Percentiles rank a stretch among this genome's conserved stretches.
Evolutionary conservation across 768 basidiomycete species (phyloP).

Genomic region (Lentinula aciculospora): DNA sequence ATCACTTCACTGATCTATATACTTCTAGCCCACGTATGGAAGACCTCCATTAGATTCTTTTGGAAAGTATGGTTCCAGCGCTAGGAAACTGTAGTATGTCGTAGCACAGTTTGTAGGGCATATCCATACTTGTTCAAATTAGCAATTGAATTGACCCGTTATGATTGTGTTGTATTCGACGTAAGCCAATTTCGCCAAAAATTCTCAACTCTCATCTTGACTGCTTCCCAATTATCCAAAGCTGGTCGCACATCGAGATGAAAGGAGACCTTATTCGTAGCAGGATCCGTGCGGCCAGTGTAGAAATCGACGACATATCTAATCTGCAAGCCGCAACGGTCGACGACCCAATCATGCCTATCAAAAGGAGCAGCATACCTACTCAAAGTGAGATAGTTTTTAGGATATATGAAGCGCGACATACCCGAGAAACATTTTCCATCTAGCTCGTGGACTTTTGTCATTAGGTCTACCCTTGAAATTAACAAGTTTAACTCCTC

Average conservation of each 20-base stretch:
- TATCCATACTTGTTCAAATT: too few species aligned
- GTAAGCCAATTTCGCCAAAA: constrained; percentile 38
- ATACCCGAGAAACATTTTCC: constrained; percentile 84
- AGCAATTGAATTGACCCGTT: neutral
- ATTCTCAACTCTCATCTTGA: constrained; percentile 69
- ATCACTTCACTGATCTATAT: neutral
- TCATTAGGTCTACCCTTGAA: constrained; percentile 89
- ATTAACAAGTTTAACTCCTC: constrained; percentile 75
- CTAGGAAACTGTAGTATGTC: neutral
- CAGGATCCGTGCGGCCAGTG: constrained; percentile 59
- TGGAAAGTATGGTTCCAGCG: neutral
- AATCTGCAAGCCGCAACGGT: constrained; percentile 83
- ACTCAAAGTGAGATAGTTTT: neutral
- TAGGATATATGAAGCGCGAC: constrained; percentile 19
- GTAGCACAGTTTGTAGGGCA: too few species aligned
- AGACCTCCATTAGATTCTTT: constrained; percentile 1
- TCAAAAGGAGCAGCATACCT: constrained; percentile 96
- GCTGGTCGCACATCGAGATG: constrained; percentile 94
- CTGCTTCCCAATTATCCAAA: constrained; percentile 90
- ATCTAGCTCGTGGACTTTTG: constrained; percentile 72
- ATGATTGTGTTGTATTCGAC: constrained; percentile 2
- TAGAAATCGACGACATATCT: constrained; percentile 99
- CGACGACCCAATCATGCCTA: constrained; percentile 94
- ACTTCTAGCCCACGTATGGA: neutral
- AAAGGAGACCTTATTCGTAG: constrained; percentile 65